Percentiles rank a stretch among this genome's conserved stretches.
Evolutionary conservation across 345 rosid genomes (phyloP).

Genomic region (Cardamine occulta): DNA sequence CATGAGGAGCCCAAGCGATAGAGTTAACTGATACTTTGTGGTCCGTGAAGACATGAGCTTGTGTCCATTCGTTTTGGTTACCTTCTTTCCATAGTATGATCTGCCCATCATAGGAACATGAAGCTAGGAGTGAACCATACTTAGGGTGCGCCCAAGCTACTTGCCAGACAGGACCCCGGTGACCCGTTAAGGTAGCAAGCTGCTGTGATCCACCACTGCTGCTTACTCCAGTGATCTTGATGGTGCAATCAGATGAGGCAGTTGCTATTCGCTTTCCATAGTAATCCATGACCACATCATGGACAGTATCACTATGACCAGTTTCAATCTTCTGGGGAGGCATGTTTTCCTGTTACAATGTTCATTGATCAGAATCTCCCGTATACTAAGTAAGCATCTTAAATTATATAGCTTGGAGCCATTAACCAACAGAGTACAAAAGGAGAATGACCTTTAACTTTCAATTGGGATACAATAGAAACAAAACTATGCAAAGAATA

Average conservation of each 20-base stretch:
- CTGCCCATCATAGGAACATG: conserved; percentile 73
- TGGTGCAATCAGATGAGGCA: conserved; percentile 61
- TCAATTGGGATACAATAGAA: neutral
- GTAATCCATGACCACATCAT: conserved; percentile 70
- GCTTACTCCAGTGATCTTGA: conserved; percentile 59
- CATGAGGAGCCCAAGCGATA: conserved; percentile 72
- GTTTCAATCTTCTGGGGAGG: conserved; percentile 64
- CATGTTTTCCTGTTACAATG: conserved; percentile 41
- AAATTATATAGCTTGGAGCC: neutral
- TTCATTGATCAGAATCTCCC: neutral
- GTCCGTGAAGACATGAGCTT: conserved; percentile 60
- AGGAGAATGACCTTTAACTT: neutral
- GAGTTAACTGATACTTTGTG: conserved; percentile 70
- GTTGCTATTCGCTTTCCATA: conserved; percentile 69
- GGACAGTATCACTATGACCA: conserved; percentile 60
- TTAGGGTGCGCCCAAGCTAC: conserved; percentile 75
- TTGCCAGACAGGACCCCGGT: conserved; percentile 70
- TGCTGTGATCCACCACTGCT: conserved; percentile 53
- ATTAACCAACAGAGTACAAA: neutral
- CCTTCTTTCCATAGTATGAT: conserved; percentile 71
- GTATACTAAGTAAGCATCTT: neutral
- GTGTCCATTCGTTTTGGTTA: conserved; percentile 62
- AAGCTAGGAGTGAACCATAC: conserved; percentile 62
- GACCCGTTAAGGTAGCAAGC: conserved; percentile 61
- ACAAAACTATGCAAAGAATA: neutral